A percentile compares a stretch with the other conserved stretches of the same genome.
Evolutionary conservation across 305 asterid species (phyloP).

Genomic region (Fraxinus latifolia): DNA sequence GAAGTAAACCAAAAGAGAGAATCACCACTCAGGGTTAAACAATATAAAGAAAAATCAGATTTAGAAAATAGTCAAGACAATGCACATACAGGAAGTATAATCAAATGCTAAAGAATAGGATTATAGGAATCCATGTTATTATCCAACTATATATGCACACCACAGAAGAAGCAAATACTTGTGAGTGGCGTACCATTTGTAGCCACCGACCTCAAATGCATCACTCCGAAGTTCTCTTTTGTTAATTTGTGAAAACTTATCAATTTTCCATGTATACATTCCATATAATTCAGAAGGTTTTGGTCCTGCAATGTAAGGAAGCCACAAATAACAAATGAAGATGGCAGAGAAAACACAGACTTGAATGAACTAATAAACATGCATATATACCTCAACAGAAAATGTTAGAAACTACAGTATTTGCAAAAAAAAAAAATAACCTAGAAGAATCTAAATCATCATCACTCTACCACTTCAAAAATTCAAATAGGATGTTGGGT

Average conservation of each 20-base stretch:
- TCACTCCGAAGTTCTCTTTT: conserved; percentile 89
- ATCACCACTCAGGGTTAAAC: not conserved
- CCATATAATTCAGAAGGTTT: conserved; percentile 89
- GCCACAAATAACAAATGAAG: not conserved
- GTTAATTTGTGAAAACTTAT: conserved; percentile 75
- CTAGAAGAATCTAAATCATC: not conserved
- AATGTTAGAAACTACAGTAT: not conserved
- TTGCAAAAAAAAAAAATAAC: not conserved
- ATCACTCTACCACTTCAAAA: not conserved
- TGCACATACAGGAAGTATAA: not conserved
- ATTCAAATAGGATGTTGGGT: not conserved
- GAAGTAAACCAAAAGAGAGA: not conserved
- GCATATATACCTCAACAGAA: not conserved
- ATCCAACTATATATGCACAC: not conserved
- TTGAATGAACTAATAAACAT: not conserved
- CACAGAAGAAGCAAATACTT: conserved; percentile 10
- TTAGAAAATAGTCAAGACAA: not conserved
- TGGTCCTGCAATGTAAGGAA: conserved; percentile 50
- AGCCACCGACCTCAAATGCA: conserved; percentile 91
- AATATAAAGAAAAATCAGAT: not conserved
- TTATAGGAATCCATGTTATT: not conserved
- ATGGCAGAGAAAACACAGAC: not conserved
- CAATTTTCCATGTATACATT: conserved; percentile 88
- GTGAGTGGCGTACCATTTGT: conserved; percentile 67
- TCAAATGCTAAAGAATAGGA: not conserved